Base-by-base conservation (phyloP, 108 stramenopile species). In the Epithemia pelagica region DNA sequence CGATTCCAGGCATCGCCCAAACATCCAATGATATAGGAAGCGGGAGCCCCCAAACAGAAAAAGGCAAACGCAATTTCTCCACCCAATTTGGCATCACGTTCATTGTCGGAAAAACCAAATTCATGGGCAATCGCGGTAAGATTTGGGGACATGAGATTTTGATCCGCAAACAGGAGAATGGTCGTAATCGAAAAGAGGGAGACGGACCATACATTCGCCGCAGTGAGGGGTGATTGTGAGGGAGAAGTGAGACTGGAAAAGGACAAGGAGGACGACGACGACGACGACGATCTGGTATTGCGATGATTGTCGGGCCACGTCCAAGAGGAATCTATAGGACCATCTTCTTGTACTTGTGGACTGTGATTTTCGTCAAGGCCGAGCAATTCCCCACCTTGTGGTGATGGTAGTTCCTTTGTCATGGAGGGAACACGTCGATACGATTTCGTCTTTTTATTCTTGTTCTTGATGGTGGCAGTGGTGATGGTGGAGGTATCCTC, bases 61-160 rank as follows among this genome's bases (percentile, higher is more conserved):
- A 95, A 91, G 10, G 86, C 88, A 5, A 95, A 62, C 0, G 90
- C 85, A 46, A 95, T 89, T 30, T 84, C 76, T 20, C 94, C 94
- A 24, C 94, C 94, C 0, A 95, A 77, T 51, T 88, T 86, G 33
- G 58, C 68, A 66, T 95, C 94, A 2, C 94, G 82, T 74, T 91
- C 78, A 10, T 73, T 66, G 52, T 84, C 78, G n/a, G 65, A 51
- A 57, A 95, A 82, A 7, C 79, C 78, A 54, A 95, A 95, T 32
- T 95, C 94, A 0, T 83, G 62, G 8, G 94, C 89, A 26, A 88
- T 87, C 31, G 75, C 80, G 19, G 85, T 75, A 46, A 95, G 64
- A 64, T 95, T 92, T 20, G 95, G 95, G 26, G 90, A 58, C 72
- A 95, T 80, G 22, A 95, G 68, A 63, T 92, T 92, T 66, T 91